A percentile compares a stretch with the other conserved stretches of the same genome.
Conservation (phyloP, 1,284 basidiomycete species). For the Austroboletus novae-zelandiae region DNA sequence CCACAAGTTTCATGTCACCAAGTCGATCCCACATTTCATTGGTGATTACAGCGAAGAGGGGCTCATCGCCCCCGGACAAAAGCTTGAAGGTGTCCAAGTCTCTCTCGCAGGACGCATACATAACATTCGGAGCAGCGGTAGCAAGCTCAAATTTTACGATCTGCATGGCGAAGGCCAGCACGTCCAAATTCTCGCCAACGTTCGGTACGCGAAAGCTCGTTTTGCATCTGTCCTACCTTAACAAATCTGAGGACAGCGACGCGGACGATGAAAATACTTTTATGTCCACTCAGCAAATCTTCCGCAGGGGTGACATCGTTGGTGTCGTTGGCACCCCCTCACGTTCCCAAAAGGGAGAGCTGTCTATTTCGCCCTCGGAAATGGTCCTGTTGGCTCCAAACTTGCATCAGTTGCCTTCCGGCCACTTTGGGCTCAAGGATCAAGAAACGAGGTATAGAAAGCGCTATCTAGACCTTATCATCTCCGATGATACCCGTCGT, state of each 20-base stretch:
- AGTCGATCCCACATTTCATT: conserved; percentile 80
- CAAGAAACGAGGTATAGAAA: conserved; percentile 98
- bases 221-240: background rate
- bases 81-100: conserved; percentile 51
- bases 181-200: conserved; percentile 94
- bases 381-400: conserved; percentile 94
- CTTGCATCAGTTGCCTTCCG: conserved; percentile 92
- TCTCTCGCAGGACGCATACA: conserved; percentile 88
- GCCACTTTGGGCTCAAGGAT: conserved; percentile 91
- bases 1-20: conserved; percentile 95
- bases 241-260: conserved; percentile 48
- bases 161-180: conserved; percentile 90
- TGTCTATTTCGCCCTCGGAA: conserved; percentile 82
- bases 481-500: conserved; percentile 88
- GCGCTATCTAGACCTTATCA: conserved; percentile 97
- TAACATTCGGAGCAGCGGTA: conserved; percentile 81
- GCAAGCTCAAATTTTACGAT: conserved; percentile 95
- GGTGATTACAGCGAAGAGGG: conserved; percentile 73
- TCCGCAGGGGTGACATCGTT: conserved; percentile 95
- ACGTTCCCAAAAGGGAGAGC: conserved; percentile 95
- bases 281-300: conserved; percentile 74
- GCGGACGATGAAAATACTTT: conserved; percentile 72
- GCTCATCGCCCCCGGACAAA: conserved; percentile 62
- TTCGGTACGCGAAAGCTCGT: conserved; percentile 59
- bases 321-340: conserved; percentile 89